These are phyloP conservation scores for Hanseniaspora gamundiae DNA, from an alignment of 1,139 yeast genomes.

Conservation along the genomic window DNA sequence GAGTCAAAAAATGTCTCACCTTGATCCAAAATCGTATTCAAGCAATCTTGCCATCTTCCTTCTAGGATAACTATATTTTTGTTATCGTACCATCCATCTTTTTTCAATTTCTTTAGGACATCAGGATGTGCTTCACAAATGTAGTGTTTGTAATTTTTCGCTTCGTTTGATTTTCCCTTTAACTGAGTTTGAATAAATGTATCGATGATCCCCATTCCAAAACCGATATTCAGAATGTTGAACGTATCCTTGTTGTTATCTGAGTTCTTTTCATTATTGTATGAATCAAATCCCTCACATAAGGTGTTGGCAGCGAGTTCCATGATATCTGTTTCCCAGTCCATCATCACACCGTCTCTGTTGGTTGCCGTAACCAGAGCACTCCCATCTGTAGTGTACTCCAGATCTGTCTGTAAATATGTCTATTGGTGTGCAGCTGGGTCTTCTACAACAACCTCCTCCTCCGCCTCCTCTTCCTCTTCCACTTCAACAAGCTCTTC, in stretches of 20 bases:
- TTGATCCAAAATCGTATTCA: constrained; percentile 49
- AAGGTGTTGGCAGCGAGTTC: constrained; percentile 61
- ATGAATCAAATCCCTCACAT: constrained; percentile 31
- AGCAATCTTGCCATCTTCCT: constrained; percentile 85
- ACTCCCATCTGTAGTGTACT: constrained; percentile 45
- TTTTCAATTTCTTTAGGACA: constrained; percentile 52
- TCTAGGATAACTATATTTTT: constrained; percentile 60
- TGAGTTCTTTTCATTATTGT: constrained; percentile 21
- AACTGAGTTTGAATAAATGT: constrained; percentile 47
- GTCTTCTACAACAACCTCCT: constrained; percentile 25
- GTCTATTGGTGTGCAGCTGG: constrained; percentile 54
- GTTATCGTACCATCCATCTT: constrained; percentile 78
- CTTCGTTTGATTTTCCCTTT: constrained; percentile 37
- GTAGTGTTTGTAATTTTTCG: constrained; percentile 38
- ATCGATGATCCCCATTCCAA: constrained; percentile 95
- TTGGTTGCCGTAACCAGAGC: constrained; percentile 61
- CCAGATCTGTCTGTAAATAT: constrained; percentile 54
- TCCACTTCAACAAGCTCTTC: constrained; percentile 11
- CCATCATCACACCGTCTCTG: constrained; percentile 95
- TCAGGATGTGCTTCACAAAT: constrained; percentile 95
- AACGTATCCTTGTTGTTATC: constrained; percentile 29
- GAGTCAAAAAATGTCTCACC: constrained; percentile 74
- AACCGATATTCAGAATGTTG: constrained; percentile 70
- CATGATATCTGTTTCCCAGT: constrained; percentile 87
- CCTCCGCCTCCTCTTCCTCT: constrained; percentile 19